Conservation (phyloP, 164 flowering plant genomes). For the Vitis riparia region DNA sequence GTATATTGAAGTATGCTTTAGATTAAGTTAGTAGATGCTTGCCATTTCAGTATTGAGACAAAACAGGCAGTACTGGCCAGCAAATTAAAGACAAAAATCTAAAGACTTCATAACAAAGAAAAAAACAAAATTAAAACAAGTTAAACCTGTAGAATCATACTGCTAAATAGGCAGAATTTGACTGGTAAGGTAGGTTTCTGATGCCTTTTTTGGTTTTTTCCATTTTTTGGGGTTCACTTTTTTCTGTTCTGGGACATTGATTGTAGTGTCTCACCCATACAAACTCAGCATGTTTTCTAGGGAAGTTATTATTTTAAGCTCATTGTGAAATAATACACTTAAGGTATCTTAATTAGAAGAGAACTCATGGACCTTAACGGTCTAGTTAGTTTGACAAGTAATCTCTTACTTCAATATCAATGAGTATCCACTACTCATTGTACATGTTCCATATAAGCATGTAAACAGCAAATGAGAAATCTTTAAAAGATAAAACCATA, state of each 20-base stretch:
- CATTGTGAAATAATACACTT: not conserved
- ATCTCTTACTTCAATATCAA: too few species aligned
- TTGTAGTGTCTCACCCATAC: not conserved
- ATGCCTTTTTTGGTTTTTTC: too few species aligned
- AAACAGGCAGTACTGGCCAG: not conserved
- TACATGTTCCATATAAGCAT: too few species aligned
- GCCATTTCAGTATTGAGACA: not conserved
- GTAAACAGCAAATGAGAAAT: not conserved
- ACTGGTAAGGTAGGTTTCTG: not conserved
- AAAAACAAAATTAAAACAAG: not conserved
- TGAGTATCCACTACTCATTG: too few species aligned
- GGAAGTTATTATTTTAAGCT: not conserved
- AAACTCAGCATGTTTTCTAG: not conserved
- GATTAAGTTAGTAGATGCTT: not conserved
- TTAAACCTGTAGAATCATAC: not conserved
- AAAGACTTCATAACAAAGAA: not conserved
- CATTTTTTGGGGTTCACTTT: not conserved
- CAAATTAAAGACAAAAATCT: not conserved
- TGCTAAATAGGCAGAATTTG: not conserved
- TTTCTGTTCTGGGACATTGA: not conserved
- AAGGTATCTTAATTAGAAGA: not conserved
- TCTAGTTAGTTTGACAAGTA: too few species aligned
- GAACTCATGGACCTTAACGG: too few species aligned
- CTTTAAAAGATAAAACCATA: not conserved
- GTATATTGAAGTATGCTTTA: too few species aligned